A percentile compares a stretch with the other conserved stretches of the same genome.
Evolutionary conservation across 208 protist genomes (phyloP).

Genomic region (Pavlovales sp.): DNA sequence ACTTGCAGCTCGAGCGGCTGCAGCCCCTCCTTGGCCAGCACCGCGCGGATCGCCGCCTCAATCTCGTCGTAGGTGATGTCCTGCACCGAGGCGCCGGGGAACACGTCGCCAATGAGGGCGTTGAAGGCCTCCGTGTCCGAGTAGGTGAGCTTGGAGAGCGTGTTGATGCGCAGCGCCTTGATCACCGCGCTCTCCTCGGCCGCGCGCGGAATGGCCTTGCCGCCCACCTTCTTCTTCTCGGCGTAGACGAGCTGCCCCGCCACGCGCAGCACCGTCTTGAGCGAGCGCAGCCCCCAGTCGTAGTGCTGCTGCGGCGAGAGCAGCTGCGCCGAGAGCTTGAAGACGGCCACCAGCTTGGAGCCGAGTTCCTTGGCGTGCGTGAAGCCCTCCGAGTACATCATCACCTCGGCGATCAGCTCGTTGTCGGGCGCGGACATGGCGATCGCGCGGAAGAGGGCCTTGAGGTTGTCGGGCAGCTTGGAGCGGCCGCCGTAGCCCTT

Average conservation of each 20-base stretch:
- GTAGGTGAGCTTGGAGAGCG: slow-evolving; percentile 95
- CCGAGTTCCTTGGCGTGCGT: slow-evolving; percentile 82
- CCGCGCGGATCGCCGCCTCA: slow-evolving; percentile 77
- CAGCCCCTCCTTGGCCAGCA: slow-evolving; percentile 78
- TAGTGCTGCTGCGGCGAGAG: slow-evolving; percentile 95
- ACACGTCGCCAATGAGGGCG: slow-evolving; percentile 86
- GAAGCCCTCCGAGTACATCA: slow-evolving; percentile 94
- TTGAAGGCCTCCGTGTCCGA: slow-evolving; percentile 86
- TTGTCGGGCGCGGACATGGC: slow-evolving; percentile 97
- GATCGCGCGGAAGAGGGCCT: slow-evolving; percentile 94
- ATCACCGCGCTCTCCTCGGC: slow-evolving; percentile 87
- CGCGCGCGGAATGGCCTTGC: not conserved
- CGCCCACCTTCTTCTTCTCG: slow-evolving; percentile 63
- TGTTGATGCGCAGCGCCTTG: slow-evolving; percentile 91
- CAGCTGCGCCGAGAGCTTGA: slow-evolving; percentile 83
- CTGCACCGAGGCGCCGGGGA: slow-evolving; percentile 75
- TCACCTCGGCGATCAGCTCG: slow-evolving; percentile 93
- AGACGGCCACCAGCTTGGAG: slow-evolving; percentile 85
- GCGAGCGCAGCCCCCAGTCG: slow-evolving; percentile 94
- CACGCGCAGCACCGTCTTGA: slow-evolving; percentile 86
- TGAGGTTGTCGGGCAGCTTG: slow-evolving; percentile 97
- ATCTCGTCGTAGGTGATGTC: slow-evolving; percentile 87
- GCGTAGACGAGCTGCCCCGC: slow-evolving; percentile 79
- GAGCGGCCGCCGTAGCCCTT: slow-evolving; percentile 96
- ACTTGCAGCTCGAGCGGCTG: slow-evolving; percentile 60